These are phyloP conservation scores for Voacanga thouarsii DNA, from an alignment of 257 asterid species.

Conservation along the genomic window DNA sequence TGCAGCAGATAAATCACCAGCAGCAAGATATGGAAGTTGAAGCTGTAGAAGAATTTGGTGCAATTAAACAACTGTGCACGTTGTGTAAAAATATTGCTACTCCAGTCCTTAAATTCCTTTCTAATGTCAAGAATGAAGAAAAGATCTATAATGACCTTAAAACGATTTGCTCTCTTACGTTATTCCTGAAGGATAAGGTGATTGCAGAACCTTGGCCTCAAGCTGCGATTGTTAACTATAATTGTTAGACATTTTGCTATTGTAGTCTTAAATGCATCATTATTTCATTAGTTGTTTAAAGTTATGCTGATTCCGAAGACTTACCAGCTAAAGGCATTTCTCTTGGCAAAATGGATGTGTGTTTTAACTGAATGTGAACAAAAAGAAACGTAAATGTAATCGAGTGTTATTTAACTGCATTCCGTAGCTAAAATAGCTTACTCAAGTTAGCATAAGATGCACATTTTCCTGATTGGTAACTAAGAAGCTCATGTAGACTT, in stretches of 20 bases:
- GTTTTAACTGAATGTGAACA: not conserved
- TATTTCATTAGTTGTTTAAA: not conserved
- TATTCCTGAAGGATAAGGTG: conserved; percentile 65
- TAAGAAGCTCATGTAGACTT: not conserved
- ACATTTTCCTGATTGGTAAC: not conserved
- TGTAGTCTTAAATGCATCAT: not conserved
- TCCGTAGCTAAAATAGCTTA: not conserved
- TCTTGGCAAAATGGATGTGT: not conserved
- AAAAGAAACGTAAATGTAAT: not conserved
- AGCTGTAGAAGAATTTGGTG: conserved; percentile 28
- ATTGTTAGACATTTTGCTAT: not conserved
- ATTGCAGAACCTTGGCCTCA: not conserved
- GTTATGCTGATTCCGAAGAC: no score
- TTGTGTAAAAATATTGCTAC: conserved; percentile 61
- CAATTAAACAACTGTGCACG: conserved; percentile 45
- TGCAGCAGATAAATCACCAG: conserved; percentile 33
- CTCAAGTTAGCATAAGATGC: not conserved
- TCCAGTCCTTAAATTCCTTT: conserved; percentile 60
- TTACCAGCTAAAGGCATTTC: not conserved
- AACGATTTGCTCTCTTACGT: conserved; percentile 59
- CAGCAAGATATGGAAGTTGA: conserved; percentile 35
- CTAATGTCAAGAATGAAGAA: conserved; percentile 52
- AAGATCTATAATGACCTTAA: conserved; percentile 57
- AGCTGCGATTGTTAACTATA: not conserved
- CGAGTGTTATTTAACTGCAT: not conserved